Base-by-base conservation (phyloP, 495 filamentous ascomycete species). In the Penicillium simplicissimum region DNA sequence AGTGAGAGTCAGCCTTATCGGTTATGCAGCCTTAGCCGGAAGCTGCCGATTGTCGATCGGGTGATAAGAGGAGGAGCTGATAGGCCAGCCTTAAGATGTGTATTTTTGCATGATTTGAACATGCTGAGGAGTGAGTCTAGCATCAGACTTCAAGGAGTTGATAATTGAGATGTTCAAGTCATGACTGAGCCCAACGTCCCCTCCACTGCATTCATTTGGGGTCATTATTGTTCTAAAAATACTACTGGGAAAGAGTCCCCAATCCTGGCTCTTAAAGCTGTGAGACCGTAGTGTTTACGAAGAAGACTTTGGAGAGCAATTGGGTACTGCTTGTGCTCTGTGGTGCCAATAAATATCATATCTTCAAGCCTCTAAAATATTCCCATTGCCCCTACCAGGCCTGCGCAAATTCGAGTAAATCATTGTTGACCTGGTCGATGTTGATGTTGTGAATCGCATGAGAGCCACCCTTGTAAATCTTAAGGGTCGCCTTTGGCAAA, bases 401-500 rank as follows among this genome's bases (percentile, higher is more conserved):
- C 42, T 53, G 61, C 17, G 55, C 42, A 57, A 78, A 78, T 6
- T 65, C 61, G 4, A 79, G 61, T 40, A 76, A 43, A 57, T 79
- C 76, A n/a, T 72, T 59, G 61, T 76, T 76, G 5, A 77, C 64
- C 36, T 74, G 63, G 35, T 73, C 73, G 52, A 70, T 43, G 56
- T 71, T 69, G 23, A 69, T 68, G 60, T 75, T 76, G 25, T 75
- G 76, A 60, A 78, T 70, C 0, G 68, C 76, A 58, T 80, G 77
- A 15, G 70, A 67, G 2, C 72, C 74, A 1, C 74, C 76, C 0
- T 53, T 52, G 51, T 78, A 80, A 17, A 76, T 61, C 71, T 76
- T 76, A 9, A 80, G 61, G 35, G 59, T 72, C 1, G 72, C 74
- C 45, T 76, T 57, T 36, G 72, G 68, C 55, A 78, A 55, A 36